Percentiles rank a stretch among this genome's conserved stretches.
Evolutionary conservation across 2,329 filamentous ascomycete species (phyloP).

Genomic region (Ascochyta rabiei): DNA sequence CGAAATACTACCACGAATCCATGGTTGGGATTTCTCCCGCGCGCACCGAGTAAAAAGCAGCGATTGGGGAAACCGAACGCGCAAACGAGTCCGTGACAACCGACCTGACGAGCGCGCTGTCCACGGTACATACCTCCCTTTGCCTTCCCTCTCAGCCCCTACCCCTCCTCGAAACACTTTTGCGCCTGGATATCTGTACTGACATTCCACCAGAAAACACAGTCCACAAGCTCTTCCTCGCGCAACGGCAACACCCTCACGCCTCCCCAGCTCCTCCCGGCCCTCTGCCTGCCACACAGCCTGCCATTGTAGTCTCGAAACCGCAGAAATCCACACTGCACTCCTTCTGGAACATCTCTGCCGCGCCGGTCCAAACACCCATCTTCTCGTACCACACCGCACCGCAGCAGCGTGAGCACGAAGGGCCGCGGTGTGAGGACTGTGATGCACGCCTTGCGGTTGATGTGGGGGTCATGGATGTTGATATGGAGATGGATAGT

Average conservation of each 20-base stretch:
- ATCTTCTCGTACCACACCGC: constrained; percentile 23
- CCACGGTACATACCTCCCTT: constrained; percentile 52
- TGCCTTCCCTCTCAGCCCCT: too few species aligned
- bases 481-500: constrained; percentile 44
- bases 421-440: constrained; percentile 49
- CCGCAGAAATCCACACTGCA: constrained; percentile 55
- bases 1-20: constrained; percentile 8
- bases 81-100: constrained; percentile 64
- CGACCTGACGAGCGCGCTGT: constrained; percentile 62
- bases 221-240: constrained; percentile 53
- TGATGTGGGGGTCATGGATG: constrained; percentile 23
- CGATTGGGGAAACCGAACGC: constrained; percentile 62
- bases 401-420: constrained; percentile 10
- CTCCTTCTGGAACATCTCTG: constrained; percentile 54
- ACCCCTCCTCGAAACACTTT: too few species aligned
- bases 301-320: constrained; percentile 14
- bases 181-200: not conserved
- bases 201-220: constrained; percentile 48
- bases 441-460: constrained; percentile 43
- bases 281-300: constrained; percentile 19
- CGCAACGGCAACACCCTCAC: constrained; percentile 47
- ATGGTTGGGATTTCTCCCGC: constrained; percentile 35
- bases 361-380: constrained; percentile 35
- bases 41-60: constrained; percentile 35
- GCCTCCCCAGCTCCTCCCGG: constrained; percentile 38